A percentile compares a stretch with the other conserved stretches of the same genome.
Conservation (phyloP, 768 basidiomycete genomes). For the Boletus huronensis region DNA sequence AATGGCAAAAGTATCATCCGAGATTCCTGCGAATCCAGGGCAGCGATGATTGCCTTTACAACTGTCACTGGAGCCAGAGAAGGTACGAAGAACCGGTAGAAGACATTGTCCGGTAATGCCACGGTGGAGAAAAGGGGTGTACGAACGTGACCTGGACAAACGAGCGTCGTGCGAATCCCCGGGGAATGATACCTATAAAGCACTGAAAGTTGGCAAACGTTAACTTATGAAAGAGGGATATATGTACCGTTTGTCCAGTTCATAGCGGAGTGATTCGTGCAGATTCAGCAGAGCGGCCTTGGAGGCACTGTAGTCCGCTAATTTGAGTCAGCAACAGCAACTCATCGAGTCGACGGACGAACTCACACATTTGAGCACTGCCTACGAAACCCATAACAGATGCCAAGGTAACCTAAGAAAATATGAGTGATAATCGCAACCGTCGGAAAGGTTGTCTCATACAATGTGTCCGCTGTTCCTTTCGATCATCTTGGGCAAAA, state of each 20-base stretch:
- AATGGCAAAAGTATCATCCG: slow-evolving; percentile 70
- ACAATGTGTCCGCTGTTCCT: slow-evolving; percentile 82
- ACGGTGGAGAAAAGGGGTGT: slow-evolving; percentile 75
- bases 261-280: slow-evolving; percentile 82
- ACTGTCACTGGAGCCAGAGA: slow-evolving; percentile 68
- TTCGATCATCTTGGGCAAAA: slow-evolving; percentile 84
- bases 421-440: slow-evolving; percentile 10
- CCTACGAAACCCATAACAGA: slow-evolving; percentile 74
- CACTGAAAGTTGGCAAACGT: background rate
- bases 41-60: slow-evolving; percentile 78
- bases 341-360: background rate
- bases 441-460: slow-evolving; percentile 25
- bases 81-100: slow-evolving; percentile 75
- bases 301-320: slow-evolving; percentile 88
- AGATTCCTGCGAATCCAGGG: slow-evolving; percentile 78
- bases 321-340: slow-evolving; percentile 7
- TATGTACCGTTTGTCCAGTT: slow-evolving; percentile 74
- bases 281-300: slow-evolving; percentile 85
- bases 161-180: slow-evolving; percentile 80
- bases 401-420: slow-evolving; percentile 65
- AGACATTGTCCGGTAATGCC: slow-evolving; percentile 43
- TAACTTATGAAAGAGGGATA: background rate
- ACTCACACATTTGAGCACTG: slow-evolving; percentile 72
- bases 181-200: slow-evolving; percentile 61
- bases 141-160: slow-evolving; percentile 75